Base-by-base conservation (phyloP, 208 protist genomes). In the Leishmania tropica region DNA sequence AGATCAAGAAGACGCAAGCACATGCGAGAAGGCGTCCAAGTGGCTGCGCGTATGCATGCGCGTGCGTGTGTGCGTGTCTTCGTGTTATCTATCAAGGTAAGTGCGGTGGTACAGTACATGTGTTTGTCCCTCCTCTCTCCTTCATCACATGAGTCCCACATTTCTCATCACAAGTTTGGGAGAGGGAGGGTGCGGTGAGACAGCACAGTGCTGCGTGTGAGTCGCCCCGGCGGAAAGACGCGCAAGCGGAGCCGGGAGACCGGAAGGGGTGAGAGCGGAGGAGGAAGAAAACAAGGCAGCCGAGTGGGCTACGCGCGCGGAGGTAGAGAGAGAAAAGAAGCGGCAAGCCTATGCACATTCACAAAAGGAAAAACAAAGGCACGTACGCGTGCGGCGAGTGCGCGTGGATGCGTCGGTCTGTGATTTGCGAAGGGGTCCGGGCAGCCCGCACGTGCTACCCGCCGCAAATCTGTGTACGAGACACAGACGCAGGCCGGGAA, bases 1-100 rank as follows among this genome's bases (percentile, higher is more conserved):
- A 67, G 28, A 64, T 0, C 7, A 67, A 5, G n/a, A 13, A 19
- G 31, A 67, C 62, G 62, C 62, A 4, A 67, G 62, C 10, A 67
- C 24, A 35, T 42, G 21, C 4, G 11, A n/a, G 62, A 68, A 31
- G 62, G 28, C 11, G 3, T 68, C n/a, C n/a, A 40, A 42, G 31
- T 31, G 19, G 15, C 42, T 81, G 35, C 37, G 8, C 42, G 21
- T 51, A 79, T 45, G 28, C 48, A 71, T 71, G 40, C 31, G 77
- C 19, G 77, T 42, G 42, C 7, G 24, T 64, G 47, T 78, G 21
- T 48, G 40, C 4, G 42, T 71, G 78, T 81, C 47, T 54, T 45
- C 76, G 53, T 64, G 47, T 78, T 78, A 40, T 81, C 13, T 45
- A 47, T 47, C 15, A 35, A 28, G 5, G 51, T 78, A 19, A 31